Evolutionary conservation across 805 yeast species (phyloP).

Genomic region (Vanderwaltozyma verrucispora): DNA sequence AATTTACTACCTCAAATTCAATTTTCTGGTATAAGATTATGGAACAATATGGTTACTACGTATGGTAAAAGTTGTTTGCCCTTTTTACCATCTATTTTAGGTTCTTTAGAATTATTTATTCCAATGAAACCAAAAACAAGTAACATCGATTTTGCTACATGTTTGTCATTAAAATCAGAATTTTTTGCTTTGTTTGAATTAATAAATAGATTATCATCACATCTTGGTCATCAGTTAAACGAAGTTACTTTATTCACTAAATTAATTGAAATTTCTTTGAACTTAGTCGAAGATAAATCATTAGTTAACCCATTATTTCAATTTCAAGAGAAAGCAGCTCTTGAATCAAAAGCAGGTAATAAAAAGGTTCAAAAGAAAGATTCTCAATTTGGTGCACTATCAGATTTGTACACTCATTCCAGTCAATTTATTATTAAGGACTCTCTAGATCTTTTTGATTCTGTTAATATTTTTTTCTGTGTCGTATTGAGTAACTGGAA

Average conservation of each 20-base stretch:
- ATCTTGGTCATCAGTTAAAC: conserved; percentile 31
- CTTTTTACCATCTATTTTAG: conserved; percentile 39
- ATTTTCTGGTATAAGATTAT: conserved; percentile 33
- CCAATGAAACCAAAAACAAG: conserved; percentile 40
- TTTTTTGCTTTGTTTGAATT: conserved; percentile 17
- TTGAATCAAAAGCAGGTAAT: conserved; percentile 4
- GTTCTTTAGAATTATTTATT: conserved; percentile 46
- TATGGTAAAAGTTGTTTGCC: conserved; percentile 34
- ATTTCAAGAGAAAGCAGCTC: conserved; percentile 11
- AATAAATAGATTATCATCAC: conserved; percentile 10
- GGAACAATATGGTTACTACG: conserved; percentile 22
- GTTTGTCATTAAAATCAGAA: conserved; percentile 14
- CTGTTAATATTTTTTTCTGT: conserved; percentile 35
- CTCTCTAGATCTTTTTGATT: conserved; percentile 28
- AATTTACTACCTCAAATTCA: conserved; percentile 38
- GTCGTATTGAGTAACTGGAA: conserved; percentile 37
- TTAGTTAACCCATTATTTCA: conserved; percentile 19
- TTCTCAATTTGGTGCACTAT: conserved; percentile 38
- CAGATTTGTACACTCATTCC: conserved; percentile 61
- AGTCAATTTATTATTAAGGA: conserved; percentile 40
- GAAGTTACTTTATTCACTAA: conserved; percentile 47
- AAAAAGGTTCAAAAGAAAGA: conserved; percentile 36
- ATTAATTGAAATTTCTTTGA: conserved; percentile 47
- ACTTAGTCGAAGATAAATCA: conserved; percentile 28
- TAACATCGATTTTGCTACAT: conserved; percentile 31